Evolutionary conservation across 305 asterid genomes (phyloP), one percentile per base, ranked within the genome.

Genomic region (Fraxinus sp.): DNA sequence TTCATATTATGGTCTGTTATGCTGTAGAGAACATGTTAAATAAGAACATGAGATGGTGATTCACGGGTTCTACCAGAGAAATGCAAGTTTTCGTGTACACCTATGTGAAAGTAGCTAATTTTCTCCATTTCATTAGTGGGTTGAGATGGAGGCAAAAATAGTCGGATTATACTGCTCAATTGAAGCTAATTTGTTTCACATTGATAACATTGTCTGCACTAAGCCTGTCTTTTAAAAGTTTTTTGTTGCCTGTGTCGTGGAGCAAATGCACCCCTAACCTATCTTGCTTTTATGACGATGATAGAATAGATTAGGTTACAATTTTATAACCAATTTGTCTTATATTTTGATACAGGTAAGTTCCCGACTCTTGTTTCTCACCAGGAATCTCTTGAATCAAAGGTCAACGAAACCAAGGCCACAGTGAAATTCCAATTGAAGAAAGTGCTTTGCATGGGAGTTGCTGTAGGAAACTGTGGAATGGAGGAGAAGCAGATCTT

Each of bases 401-500:
- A 91, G 86, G 94, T 90, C 81, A 91, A 89, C 2, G 94, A 92
- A 84, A 91, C 90, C 52, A 92, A 92, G 75, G 96, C 96, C 14
- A 92, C 94, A 1, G 86, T 92, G 22, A 92, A 92, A 85, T 92
- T 92, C 82, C 96, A 92, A 52, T 81, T 92, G 90, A 92, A 92
- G 85, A 92, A 92, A 84, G 96, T 92, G 75, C 94, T 92, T 32
- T 92, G 96, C 88, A 91, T 92, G 96, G 94, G 94, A n/a, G 93
- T 92, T 46, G 96, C 96, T 3, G 96, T 92, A 66, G 96, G 96
- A 1, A 92, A 92, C 62, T 80, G 87, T 24, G 88, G 59, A 74
- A 91, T 92, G 96, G 96, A 92, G 20, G 96, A 92, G 87, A 92
- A 92, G 79, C 94, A 92, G 81, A 86, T 92, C 80, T 91, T 92